Percentiles rank a stretch among this genome's conserved stretches.
Evolutionary conservation across 139 green algal species (phyloP).

Genomic region (Astrephomene gubernaculifera): DNA sequence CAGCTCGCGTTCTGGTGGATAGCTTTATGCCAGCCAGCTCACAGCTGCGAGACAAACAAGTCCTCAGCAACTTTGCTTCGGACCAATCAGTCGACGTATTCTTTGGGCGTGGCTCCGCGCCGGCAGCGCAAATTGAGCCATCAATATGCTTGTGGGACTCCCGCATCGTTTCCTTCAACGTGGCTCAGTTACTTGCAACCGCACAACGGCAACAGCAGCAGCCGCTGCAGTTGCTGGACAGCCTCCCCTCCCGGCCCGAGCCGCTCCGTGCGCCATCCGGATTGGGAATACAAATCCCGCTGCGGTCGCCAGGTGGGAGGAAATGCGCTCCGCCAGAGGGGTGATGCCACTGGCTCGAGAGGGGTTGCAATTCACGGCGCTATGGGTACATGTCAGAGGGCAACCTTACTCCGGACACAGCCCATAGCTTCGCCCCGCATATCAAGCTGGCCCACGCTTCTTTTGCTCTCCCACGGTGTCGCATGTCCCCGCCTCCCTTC

Average conservation of each 20-base stretch:
- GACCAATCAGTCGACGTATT: neutral
- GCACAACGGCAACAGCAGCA: neutral
- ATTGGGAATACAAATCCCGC: neutral
- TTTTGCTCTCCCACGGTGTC: too few species aligned
- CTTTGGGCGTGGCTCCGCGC: neutral
- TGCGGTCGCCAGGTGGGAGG: neutral
- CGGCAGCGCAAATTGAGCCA: neutral
- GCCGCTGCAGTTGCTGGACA: neutral
- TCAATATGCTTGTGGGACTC: slow-evolving; percentile 37
- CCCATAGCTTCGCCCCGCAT: too few species aligned
- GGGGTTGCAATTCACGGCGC: too few species aligned
- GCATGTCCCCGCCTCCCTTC: too few species aligned
- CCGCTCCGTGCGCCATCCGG: neutral
- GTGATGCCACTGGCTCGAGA: too few species aligned
- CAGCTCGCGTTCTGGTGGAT: neutral
- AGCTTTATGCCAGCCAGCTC: neutral
- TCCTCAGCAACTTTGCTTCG: neutral
- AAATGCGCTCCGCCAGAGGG: too few species aligned
- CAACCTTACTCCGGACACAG: too few species aligned
- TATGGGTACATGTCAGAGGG: too few species aligned
- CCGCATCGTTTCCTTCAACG: neutral
- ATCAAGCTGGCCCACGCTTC: too few species aligned
- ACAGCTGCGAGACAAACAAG: neutral
- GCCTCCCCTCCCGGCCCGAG: neutral
- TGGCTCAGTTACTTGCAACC: neutral